Conservation (phyloP, 257 asterid genomes). For the Echites panduratus region DNA sequence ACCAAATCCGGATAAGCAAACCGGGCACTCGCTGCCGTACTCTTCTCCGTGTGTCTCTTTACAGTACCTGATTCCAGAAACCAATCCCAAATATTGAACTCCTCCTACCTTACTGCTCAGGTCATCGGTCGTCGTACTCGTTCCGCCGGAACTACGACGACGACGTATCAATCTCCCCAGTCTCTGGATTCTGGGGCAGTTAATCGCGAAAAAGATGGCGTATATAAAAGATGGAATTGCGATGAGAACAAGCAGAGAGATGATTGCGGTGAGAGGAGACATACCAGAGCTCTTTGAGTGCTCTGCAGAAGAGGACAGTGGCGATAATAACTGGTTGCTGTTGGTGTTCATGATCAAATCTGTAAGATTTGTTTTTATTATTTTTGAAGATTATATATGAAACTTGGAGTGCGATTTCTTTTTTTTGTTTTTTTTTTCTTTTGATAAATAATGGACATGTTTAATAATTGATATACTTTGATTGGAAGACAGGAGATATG, state of each 20-base stretch:
- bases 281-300: conserved; percentile 20
- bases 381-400: background rate
- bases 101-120: conserved; percentile 7
- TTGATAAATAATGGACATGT: background rate
- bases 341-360: background rate
- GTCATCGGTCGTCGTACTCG: too few relatives aligned
- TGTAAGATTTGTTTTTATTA: background rate
- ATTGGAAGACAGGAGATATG: background rate
- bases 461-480: background rate
- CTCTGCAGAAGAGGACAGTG: conserved; percentile 23
- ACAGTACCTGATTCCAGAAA: conserved; percentile 23
- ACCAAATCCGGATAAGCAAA: conserved; percentile 49
- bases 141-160: conserved; percentile 19
- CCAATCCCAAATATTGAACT: conserved; percentile 11
- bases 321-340: conserved; percentile 4
- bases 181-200: conserved; percentile 20
- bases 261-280: conserved; percentile 31
- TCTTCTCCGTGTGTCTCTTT: conserved; percentile 23
- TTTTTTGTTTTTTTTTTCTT: too few relatives aligned
- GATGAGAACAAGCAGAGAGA: conserved; percentile 34
- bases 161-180: conserved; percentile 11
- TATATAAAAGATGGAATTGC: conserved; percentile 37
- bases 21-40: conserved; percentile 45
- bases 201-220: conserved; percentile 38
- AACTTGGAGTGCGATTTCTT: background rate